Base-by-base conservation (phyloP, 2,329 filamentous ascomycete species). In the Apiospora malaysiana region DNA sequence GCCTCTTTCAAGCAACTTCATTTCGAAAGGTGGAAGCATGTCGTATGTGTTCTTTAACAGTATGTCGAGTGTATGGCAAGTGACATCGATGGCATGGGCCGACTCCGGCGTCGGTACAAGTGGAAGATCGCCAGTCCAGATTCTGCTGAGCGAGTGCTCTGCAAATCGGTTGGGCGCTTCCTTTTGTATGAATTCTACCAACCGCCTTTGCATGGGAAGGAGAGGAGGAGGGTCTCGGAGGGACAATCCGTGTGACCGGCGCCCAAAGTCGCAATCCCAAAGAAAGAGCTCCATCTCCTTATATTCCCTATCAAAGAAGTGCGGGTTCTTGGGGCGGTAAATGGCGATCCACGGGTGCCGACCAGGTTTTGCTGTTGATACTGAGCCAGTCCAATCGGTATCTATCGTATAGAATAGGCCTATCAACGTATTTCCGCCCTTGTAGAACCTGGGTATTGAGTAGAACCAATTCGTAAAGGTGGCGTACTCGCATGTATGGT, bases 331-430 rank as follows among this genome's bases (percentile, higher is more conserved):
- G 0, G 85, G 83, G 14, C 88, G 83, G 71, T 84, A 83, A 18
- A 87, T 75, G 0, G 80, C 85, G 45, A 89, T 73, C 87, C 88
- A 90, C 0, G 88, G 85, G 63, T 85, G 83, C 12, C 84, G 82
- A 67, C 70, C 49, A 27, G 72, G 47, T n/a, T 74, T 70, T 43
- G 73, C 70, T 37, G 40, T 12, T 21, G 74, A 73, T 2, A 70
- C 63, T 0, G 74, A 72, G 14, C 69, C 70, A 51, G 82, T 77
- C 81, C 82, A 84, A 0, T 78, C 76, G 16, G 79, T 81, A 9
- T 82, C 80, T 21, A 82, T 78, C 0, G 86, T 88, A 73, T 87
- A 88, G 74, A 89, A 90, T 7, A 89, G 75, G 0, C 84, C 86
- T 1, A 80, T 70, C 72, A 81, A 84, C 1, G 82, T 83, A 51